A percentile compares a stretch with the other conserved stretches of the same genome.
Evolutionary conservation across 1,284 basidiomycete species (phyloP).

Genomic region (Trichosporon asahii): DNA sequence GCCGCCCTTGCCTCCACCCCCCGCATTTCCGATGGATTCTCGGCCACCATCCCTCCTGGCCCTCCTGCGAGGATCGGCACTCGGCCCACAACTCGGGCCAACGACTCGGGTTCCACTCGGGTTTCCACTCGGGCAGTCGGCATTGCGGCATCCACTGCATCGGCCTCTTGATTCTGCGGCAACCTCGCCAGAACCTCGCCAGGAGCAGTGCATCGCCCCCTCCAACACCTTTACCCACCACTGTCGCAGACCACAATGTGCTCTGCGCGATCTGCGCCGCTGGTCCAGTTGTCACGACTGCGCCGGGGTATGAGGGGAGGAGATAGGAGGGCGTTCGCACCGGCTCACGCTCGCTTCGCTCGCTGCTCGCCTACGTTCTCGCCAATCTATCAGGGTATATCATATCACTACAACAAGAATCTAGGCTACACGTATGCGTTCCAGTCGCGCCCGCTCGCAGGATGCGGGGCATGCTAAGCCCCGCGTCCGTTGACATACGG

Average conservation of each 20-base stretch:
- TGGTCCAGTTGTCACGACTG: too few species aligned
- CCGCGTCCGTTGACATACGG: conserved; percentile 6
- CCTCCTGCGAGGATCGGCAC: too few species aligned
- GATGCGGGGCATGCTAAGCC: not conserved
- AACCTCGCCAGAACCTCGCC: not conserved
- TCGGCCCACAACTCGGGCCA: too few species aligned
- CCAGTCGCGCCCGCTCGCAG: not conserved
- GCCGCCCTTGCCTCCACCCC: not conserved
- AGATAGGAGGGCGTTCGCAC: too few species aligned
- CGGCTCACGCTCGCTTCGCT: not conserved
- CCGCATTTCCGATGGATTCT: not conserved
- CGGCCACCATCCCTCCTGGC: not conserved
- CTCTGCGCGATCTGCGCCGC: too few species aligned
- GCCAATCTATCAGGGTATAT: not conserved
- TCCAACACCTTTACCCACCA: too few species aligned
- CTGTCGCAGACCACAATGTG: too few species aligned
- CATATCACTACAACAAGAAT: conserved; percentile 11
- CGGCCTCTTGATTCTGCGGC: not conserved
- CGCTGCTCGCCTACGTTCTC: not conserved
- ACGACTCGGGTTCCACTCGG: too few species aligned
- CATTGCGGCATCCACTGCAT: not conserved
- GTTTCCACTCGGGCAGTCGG: not conserved
- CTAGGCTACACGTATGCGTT: conserved; percentile 3
- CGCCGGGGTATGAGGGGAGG: too few species aligned
- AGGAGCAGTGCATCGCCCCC: too few species aligned